Base-by-base conservation (phyloP, 495 filamentous ascomycete species). In the Xeromyces bisporus region DNA sequence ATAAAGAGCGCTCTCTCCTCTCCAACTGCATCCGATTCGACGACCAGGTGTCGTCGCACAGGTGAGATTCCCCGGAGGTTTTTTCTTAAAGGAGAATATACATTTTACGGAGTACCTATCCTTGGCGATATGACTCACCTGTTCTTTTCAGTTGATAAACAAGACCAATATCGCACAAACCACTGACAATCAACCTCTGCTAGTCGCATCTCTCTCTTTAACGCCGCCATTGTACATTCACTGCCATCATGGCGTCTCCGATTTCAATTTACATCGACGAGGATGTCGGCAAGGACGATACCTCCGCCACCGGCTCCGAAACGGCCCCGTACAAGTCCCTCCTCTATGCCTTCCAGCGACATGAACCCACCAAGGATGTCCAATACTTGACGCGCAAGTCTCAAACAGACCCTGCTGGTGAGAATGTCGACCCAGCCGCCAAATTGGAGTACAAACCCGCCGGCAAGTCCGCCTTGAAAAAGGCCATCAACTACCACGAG, bases 381-480 rank as follows among this genome's bases (percentile, higher is more conserved):
- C 53, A 69, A 43, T 89, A 85, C 50, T 55, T 77, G 23, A 73
- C 62, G 4, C 73, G 75, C 48, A 74, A 77, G 46, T 78, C 75
- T 15, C 56, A 67, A 30, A 77, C 71, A 37, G 78, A 73, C 21
- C 57, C 71, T 9, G 48, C 73, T n/a, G 65, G 58, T 13, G 67
- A 73, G 42, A 66, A 70, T 51, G 55, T 49, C 10, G 56, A 59
- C 28, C 52, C 55, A 7, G 55, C 55, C 6, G 50, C 56, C 20
- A 60, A 63, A 30, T 40, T 67, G 38, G 68, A 76, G 39, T 93
- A 78, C 77, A 82, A 86, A 53, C 71, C 78, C 32, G 76, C 77
- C 5, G 75, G 81, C 26, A 87, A 86, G 62, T 74, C 72, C 26
- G 81, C 81, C 14, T 42, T 80, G 46, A 91, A 89, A 66, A 89